A percentile compares a stretch with the other conserved stretches of the same genome.
These are phyloP conservation scores for Mycena indigotica DNA, from an alignment of 768 basidiomycete species.

Conservation along the genomic window DNA sequence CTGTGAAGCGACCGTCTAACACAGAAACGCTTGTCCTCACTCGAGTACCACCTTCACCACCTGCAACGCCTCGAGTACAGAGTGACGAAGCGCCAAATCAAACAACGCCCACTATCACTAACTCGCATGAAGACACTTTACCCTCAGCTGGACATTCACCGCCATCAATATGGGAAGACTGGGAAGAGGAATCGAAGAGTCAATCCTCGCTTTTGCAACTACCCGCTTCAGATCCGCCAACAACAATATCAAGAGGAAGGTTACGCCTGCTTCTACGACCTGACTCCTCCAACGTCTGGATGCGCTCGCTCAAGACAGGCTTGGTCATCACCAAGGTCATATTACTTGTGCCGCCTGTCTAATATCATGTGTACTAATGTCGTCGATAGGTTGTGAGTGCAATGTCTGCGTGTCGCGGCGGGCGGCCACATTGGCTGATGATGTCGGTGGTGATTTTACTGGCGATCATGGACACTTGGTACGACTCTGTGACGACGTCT, in stretches of 20 bases:
- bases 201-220: neutral
- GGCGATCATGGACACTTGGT: slow-evolving; percentile 49
- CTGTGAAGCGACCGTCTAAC: slow-evolving; percentile 7
- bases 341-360: neutral
- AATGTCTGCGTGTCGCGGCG: slow-evolving; percentile 28
- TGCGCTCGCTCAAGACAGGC: neutral
- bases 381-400: slow-evolving; percentile 24
- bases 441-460: slow-evolving; percentile 32
- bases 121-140: neutral
- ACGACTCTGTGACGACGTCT: slow-evolving; percentile 41
- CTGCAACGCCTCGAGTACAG: neutral
- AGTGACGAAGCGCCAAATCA: neutral
- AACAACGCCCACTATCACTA: neutral
- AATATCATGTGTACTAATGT: too few relatives aligned
- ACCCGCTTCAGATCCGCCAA: too few relatives aligned
- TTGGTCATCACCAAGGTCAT: slow-evolving; percentile 13
- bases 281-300: neutral
- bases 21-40: neutral
- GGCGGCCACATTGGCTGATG: slow-evolving; percentile 28
- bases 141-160: neutral
- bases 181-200: neutral
- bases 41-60: neutral
- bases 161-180: neutral
- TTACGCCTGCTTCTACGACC: neutral
- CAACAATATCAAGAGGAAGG: neutral